Conservation (phyloP, 2,329 filamentous ascomycete genomes). For the Drechslerella coelobrocha region DNA sequence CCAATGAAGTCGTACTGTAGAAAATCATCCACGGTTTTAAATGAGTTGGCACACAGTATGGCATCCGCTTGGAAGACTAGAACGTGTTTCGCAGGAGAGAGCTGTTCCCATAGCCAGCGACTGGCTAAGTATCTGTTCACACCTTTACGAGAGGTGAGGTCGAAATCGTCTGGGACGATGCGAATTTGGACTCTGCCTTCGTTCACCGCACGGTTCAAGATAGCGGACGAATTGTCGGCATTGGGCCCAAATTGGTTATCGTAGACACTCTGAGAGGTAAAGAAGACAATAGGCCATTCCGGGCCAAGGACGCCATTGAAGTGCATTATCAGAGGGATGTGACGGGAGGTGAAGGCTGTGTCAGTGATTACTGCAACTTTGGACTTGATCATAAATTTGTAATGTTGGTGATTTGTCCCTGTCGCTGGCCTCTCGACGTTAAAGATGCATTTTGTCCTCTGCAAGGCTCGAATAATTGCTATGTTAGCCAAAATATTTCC, state of each 20-base stretch:
- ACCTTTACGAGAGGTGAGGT: constrained; percentile 57
- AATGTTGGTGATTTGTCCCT: no score
- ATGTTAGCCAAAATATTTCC: no score
- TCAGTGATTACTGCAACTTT: constrained; percentile 59
- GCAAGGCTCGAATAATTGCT: no score
- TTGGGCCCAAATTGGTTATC: constrained; percentile 33
- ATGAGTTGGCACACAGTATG: constrained; percentile 57
- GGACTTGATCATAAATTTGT: constrained; percentile 19
- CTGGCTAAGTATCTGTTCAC: constrained; percentile 58
- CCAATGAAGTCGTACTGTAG: constrained; percentile 58
- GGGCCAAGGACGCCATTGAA: constrained; percentile 60
- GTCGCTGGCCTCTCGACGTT: no score
- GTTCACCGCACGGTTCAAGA: constrained; percentile 58
- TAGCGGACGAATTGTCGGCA: constrained; percentile 56
- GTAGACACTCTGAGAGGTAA: constrained; percentile 57
- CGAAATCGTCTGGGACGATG: constrained; percentile 57
- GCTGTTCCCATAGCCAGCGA: constrained; percentile 59
- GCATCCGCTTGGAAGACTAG: constrained; percentile 60
- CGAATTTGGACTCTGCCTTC: constrained; percentile 58
- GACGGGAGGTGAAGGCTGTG: constrained; percentile 56
- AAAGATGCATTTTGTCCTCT: no score
- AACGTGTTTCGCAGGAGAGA: constrained; percentile 57
- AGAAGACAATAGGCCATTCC: constrained; percentile 61
- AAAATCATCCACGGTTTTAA: constrained; percentile 57
- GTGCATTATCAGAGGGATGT: constrained; percentile 59